phyloP scores from a whole-genome alignment of 1,284 basidiomycete genomes.

The Malassezia furfur region DNA sequence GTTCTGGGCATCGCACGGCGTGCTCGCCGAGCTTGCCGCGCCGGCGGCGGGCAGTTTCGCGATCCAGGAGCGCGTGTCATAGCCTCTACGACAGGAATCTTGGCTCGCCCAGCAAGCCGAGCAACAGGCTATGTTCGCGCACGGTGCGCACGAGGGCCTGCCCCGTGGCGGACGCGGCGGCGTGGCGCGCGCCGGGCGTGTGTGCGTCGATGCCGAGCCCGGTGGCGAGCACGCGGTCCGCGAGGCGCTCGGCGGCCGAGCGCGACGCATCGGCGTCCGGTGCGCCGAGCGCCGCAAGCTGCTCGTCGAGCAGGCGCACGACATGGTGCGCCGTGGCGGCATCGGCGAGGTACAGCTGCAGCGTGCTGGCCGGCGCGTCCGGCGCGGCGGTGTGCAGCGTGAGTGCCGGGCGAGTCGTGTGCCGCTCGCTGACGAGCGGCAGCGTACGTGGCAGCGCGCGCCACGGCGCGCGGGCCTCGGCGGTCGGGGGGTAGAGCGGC shows the following conservation, averaged over 20 bases:
- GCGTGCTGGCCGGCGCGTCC: background rate
- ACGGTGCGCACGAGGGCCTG: slow-evolving; percentile 7
- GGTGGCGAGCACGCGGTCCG: slow-evolving; percentile 5
- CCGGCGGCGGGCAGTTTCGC: slow-evolving; percentile 11
- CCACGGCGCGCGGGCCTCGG: background rate
- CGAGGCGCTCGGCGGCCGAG: background rate
- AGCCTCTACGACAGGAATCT: background rate
- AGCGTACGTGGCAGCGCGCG: slow-evolving; percentile 5
- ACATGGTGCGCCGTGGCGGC: background rate
- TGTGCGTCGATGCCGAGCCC: background rate
- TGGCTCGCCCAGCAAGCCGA: slow-evolving; percentile 3
- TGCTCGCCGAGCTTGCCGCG: slow-evolving; percentile 7
- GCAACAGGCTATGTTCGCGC: slow-evolving; percentile 14
- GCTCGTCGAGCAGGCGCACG: slow-evolving; percentile 2
- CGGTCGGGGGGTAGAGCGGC: slow-evolving; percentile 20
- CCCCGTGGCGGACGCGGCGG: slow-evolving; percentile 4
- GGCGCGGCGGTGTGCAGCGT: background rate
- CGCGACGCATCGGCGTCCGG: background rate
- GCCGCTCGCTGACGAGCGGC: background rate
- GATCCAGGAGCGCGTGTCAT: background rate
- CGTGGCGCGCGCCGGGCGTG: background rate
- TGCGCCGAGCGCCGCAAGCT: background rate
- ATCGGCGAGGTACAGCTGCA: slow-evolving; percentile 8
- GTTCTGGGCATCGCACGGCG: slow-evolving; percentile 9
- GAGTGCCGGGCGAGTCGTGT: slow-evolving; percentile 5